These are phyloP conservation scores for Colletotrichum cordylinicola DNA, from an alignment of 2,329 filamentous ascomycete genomes.

Conservation along the genomic window DNA sequence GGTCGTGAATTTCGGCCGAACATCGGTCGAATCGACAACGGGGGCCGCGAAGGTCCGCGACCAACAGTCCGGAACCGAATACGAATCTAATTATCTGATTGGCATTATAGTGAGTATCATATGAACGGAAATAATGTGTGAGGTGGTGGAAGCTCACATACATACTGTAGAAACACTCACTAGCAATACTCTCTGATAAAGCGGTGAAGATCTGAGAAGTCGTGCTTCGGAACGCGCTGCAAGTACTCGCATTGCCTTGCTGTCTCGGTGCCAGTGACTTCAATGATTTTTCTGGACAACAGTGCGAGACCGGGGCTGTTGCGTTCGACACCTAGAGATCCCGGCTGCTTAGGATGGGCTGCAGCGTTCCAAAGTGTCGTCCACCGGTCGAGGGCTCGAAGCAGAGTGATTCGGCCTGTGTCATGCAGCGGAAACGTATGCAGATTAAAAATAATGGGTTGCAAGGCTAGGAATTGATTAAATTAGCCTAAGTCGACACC, in stretches of 20 bases:
- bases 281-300: not conserved
- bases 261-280: fast-evolving
- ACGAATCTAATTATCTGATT: not conserved
- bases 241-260: not conserved
- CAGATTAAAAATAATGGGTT: not conserved
- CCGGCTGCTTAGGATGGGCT: not conserved
- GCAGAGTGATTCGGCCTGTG: not conserved
- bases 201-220: not conserved
- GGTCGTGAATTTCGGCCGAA: fast-evolving
- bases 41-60: not conserved
- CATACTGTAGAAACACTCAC: fast-evolving
- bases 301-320: not conserved
- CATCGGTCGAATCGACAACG: not conserved
- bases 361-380: not conserved
- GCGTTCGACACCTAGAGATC: not conserved
- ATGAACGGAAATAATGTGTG: not conserved
- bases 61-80: not conserved
- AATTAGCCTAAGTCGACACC: fast-evolving
- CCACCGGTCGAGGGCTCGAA: not conserved
- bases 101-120: not conserved
- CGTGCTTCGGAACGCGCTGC: not conserved
- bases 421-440: not conserved
- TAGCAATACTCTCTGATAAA: not conserved
- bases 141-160: no score
- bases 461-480: fast-evolving